A percentile compares a stretch with the other conserved stretches of the same genome.
phyloP scores from a whole-genome alignment of 208 protist species.

The Herpetomonas samuelpessoai region DNA sequence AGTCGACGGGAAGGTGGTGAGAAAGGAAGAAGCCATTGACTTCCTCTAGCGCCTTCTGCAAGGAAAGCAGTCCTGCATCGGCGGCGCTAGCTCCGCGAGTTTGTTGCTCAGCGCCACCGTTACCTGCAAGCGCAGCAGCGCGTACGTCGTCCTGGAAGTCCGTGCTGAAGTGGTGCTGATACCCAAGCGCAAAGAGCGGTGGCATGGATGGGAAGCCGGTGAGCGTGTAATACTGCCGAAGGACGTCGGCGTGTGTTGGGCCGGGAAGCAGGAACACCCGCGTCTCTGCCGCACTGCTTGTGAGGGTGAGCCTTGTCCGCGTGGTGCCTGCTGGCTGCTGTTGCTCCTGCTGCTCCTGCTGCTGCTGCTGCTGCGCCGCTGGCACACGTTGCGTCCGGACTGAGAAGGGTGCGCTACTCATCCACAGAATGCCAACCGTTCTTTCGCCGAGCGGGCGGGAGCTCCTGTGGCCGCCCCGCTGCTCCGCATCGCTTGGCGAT shows the following conservation, averaged over 20 bases:
- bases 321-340: conserved; percentile 4
- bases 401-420: conserved; percentile 17
- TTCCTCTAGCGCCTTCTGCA: conserved; percentile 12
- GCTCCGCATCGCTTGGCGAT: neutral
- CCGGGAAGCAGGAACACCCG: conserved; percentile 94
- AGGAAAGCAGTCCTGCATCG: neutral
- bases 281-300: conserved; percentile 87
- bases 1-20: conserved; percentile 39
- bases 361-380: neutral
- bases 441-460: neutral
- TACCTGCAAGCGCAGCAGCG: neutral
- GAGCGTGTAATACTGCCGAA: conserved; percentile 91
- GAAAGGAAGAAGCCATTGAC: conserved; percentile 20
- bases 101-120: no score
- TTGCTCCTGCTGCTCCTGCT: neutral
- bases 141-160: conserved; percentile 3
- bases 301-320: conserved; percentile 47
- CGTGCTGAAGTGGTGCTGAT: conserved; percentile 87
- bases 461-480: no score
- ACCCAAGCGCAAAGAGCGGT: conserved; percentile 93
- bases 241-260: conserved; percentile 71
- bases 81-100: no score
- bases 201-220: conserved; percentile 93
- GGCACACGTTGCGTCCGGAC: neutral
- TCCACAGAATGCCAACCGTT: conserved; percentile 31